Evolutionary conservation across 176 grass and related monocot genomes (phyloP), one percentile per base, ranked within the genome.

Genomic region (Oryza coarctata): DNA sequence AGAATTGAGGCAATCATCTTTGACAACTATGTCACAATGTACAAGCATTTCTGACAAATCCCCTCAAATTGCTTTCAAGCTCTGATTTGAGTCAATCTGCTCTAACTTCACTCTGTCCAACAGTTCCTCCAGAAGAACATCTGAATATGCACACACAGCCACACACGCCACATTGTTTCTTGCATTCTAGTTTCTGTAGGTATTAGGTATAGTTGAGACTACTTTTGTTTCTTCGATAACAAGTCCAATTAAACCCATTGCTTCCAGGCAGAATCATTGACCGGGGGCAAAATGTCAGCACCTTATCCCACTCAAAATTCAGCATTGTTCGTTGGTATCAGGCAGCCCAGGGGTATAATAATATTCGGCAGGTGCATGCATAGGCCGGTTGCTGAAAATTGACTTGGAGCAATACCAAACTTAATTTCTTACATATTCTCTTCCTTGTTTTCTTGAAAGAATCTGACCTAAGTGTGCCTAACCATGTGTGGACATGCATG

Each of bases 251-350:
- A 36, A 61, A 22, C 25, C 71, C 72, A 68, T 80, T 81, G 38
- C 25, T 22, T 14, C 45, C 28, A 40, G 43, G 32, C 65, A 68
- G 15, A 67, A 83, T 55, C n/a, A 43, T 73, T 68, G 79, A 83
- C 64, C 29, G 11, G 33, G 7, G 9, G 10, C 9, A 12, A 76
- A 66, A 80, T 71, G 67, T 84, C 87, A 87, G 71, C 68, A 1
- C 68, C 17, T 60, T 74, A 79, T 13, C 62, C 25, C 3, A 34
- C 47, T 77, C 73, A 27, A 52, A 27, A 75, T 82, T 79, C 85
- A 65, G 47, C 85, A 62, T 76, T 74, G 81, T 81, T 78, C 35
- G 66, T 78, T 76, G 28, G n/a, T 77, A 66, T 87, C 77, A 87
- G 88, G 84, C 81, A 71, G 60, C 14, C 12, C 33, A 64, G 18